Percentiles rank a stretch among this genome's conserved stretches.
These are phyloP conservation scores for Eucalyptus guilfoylei DNA, from an alignment of 345 rosid genomes.

Conservation along the genomic window DNA sequence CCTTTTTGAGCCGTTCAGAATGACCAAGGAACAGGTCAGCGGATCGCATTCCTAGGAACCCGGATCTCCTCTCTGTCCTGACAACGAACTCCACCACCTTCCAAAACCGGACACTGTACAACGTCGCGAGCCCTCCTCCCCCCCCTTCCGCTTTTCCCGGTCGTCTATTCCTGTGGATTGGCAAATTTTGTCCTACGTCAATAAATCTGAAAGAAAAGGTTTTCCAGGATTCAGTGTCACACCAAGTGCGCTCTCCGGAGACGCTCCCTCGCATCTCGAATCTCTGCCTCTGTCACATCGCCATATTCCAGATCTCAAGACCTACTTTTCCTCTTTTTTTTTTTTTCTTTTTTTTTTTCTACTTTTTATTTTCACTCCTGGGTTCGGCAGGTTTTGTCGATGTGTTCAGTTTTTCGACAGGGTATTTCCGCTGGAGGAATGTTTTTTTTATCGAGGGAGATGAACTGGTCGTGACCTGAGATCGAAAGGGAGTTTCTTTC, in stretches of 20 bases:
- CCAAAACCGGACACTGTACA: neutral
- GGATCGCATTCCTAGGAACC: neutral
- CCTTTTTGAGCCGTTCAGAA: neutral
- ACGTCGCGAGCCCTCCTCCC: neutral
- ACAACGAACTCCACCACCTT: neutral
- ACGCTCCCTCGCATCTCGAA: neutral
- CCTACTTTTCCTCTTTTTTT: neutral
- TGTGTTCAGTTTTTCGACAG: neutral
- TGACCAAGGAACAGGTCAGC: neutral
- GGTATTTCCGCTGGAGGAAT: neutral
- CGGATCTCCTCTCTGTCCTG: neutral
- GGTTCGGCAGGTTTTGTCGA: neutral
- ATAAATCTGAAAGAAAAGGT: neutral
- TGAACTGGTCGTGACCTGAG: neutral
- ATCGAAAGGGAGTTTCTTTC: neutral
- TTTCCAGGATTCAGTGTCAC: neutral
- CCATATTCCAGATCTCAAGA: neutral
- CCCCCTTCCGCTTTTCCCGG: neutral
- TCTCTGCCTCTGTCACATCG: neutral
- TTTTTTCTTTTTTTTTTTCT: neutral
- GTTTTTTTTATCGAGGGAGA: neutral
- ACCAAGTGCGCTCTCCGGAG: neutral
- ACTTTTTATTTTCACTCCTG: neutral
- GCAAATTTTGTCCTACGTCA: neutral
- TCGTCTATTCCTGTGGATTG: neutral